These are phyloP conservation scores for Torulaspora delbrueckii DNA, from an alignment of 805 yeast genomes.

Conservation along the genomic window DNA sequence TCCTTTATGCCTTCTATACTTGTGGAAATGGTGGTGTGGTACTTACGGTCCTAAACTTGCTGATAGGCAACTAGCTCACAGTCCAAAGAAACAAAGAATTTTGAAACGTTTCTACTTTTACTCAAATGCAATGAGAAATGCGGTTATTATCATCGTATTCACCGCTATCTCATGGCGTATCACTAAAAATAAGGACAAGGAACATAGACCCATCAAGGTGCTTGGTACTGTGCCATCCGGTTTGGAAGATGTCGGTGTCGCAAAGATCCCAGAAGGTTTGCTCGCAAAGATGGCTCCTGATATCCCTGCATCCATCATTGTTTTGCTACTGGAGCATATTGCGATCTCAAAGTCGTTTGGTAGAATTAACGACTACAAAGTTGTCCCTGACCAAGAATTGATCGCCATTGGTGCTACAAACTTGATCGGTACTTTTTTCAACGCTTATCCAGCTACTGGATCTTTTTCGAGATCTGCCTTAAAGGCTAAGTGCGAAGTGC, in stretches of 20 bases:
- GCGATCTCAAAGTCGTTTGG: constrained; percentile 93
- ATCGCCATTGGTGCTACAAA: constrained; percentile 91
- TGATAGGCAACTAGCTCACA: constrained; percentile 43
- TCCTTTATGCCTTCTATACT: constrained; percentile 63
- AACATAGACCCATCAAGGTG: constrained; percentile 43
- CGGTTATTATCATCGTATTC: constrained; percentile 72
- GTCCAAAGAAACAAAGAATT: constrained; percentile 16
- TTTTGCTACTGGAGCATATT: constrained; percentile 83
- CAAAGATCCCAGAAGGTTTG: constrained; percentile 58
- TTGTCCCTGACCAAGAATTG: constrained; percentile 88
- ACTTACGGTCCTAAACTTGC: constrained; percentile 51
- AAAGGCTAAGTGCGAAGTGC: constrained; percentile 91
- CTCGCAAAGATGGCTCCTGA: constrained; percentile 62
- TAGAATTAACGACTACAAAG: constrained; percentile 83
- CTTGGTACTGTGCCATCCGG: constrained; percentile 83
- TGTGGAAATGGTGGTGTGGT: constrained; percentile 63
- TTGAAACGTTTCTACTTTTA: constrained; percentile 55
- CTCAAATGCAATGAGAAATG: constrained; percentile 70
- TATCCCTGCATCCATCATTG: constrained; percentile 79
- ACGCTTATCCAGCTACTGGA: constrained; percentile 94
- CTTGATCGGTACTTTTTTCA: constrained; percentile 84
- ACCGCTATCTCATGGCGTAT: constrained; percentile 80
- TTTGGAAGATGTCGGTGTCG: constrained; percentile 67
- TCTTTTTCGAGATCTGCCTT: constrained; percentile 93
- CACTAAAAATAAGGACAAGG: constrained; percentile 47